phyloP scores from a whole-genome alignment of 2,329 filamentous ascomycete genomes.

The Colletotrichum sp. region DNA sequence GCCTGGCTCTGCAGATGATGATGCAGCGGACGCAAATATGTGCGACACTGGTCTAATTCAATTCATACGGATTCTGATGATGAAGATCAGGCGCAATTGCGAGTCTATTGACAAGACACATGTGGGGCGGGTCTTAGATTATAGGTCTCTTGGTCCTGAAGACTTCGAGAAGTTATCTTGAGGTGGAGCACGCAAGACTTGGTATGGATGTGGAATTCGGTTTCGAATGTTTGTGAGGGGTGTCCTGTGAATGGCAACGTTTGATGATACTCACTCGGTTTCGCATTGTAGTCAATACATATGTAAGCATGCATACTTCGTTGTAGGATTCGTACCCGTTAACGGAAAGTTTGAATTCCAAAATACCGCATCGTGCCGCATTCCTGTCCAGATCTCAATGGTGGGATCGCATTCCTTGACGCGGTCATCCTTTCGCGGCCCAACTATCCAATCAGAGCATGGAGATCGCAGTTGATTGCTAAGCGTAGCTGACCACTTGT shows the following conservation, averaged over 20 bases:
- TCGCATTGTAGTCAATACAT: too few species aligned
- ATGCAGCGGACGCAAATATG: too few species aligned
- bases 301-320: background rate
- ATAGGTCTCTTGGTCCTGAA: too few species aligned
- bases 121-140: too few species aligned
- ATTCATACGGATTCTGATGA: constrained; percentile 41
- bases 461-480: background rate
- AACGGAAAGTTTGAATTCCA: background rate
- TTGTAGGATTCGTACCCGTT: background rate
- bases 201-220: too few species aligned
- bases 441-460: background rate
- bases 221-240: too few species aligned
- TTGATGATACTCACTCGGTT: too few species aligned
- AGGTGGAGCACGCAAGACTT: too few species aligned
- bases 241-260: too few species aligned
- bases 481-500: background rate
- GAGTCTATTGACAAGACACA: constrained; percentile 45
- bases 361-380: background rate
- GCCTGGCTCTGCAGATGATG: background rate
- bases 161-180: too few species aligned
- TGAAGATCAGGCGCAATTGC: constrained; percentile 40
- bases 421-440: background rate
- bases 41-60: constrained; percentile 34
- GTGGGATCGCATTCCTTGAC: background rate
- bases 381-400: background rate